phyloP scores from a whole-genome alignment of 441 rosid genomes.

The Euphorbia schlechtendalii region DNA sequence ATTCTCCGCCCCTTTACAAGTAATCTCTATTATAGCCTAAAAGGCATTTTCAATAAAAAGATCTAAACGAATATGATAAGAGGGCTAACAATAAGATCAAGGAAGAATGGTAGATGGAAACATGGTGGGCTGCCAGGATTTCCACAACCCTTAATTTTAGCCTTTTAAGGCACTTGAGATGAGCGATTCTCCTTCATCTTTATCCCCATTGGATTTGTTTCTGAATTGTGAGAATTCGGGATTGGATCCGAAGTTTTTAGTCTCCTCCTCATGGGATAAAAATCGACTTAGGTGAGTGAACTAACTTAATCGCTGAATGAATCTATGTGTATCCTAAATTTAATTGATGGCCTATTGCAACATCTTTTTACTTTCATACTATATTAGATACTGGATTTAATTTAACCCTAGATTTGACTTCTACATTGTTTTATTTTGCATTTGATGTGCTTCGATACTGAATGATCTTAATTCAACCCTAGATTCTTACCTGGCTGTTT shows the following conservation, averaged over 20 bases:
- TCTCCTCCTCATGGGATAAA: conserved; percentile 69
- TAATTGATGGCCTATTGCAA: background rate
- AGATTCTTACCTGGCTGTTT: no score
- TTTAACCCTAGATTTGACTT: background rate
- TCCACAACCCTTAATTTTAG: conserved; percentile 36
- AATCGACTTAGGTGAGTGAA: conserved; percentile 61
- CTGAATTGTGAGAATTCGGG: conserved; percentile 72
- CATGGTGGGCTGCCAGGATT: conserved; percentile 65
- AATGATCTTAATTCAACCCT: no score
- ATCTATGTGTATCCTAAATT: background rate
- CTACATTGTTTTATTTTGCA: background rate
- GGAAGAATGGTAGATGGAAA: conserved; percentile 34
- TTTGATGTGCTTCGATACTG: no score
- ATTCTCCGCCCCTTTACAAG: no score
- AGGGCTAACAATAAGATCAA: conserved; percentile 24
- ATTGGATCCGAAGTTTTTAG: conserved; percentile 45
- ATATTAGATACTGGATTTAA: conserved; percentile 12
- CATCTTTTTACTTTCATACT: background rate
- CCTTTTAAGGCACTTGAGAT: conserved; percentile 28
- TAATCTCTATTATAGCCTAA: no score
- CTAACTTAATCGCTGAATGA: background rate
- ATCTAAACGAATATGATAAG: conserved; percentile 26
- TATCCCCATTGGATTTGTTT: conserved; percentile 50
- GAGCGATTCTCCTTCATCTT: conserved; percentile 24
- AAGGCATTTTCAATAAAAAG: conserved; percentile 39